These are phyloP conservation scores for Spergularia bocconei DNA, from an alignment of 148 eudicot genomes.

Conservation along the genomic window DNA sequence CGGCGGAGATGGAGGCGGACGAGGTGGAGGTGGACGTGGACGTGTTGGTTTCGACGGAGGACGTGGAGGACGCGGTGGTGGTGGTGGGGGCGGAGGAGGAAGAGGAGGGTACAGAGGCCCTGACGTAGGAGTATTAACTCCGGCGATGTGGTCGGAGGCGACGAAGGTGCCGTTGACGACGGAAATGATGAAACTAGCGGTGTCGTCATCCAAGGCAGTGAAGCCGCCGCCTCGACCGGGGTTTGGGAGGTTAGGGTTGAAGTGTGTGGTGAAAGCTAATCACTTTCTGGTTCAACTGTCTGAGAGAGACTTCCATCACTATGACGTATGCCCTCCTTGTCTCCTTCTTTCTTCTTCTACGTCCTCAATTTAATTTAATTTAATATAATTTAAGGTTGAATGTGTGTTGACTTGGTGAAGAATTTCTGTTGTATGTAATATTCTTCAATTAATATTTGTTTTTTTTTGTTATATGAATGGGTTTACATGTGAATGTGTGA, in stretches of 20 bases:
- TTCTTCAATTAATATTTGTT: background rate
- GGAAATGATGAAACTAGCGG: background rate
- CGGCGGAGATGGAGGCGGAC: slow-evolving; percentile 12
- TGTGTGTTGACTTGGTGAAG: background rate
- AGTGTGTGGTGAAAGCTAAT: slow-evolving; percentile 51
- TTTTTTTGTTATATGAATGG: too few species aligned
- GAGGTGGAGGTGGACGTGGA: too few species aligned
- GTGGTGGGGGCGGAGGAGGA: slow-evolving; percentile 17
- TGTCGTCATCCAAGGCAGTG: slow-evolving; percentile 37
- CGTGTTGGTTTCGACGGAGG: slow-evolving; percentile 25
- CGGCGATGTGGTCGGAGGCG: slow-evolving; percentile 22
- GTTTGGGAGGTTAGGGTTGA: slow-evolving; percentile 41
- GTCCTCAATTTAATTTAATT: background rate
- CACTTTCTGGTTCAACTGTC: slow-evolving; percentile 59
- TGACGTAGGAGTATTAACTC: slow-evolving; percentile 2
- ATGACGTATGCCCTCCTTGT: slow-evolving; percentile 44
- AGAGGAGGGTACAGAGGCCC: slow-evolving; percentile 19
- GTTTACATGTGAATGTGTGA: background rate
- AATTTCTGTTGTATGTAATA: background rate
- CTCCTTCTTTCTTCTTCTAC: too few species aligned
- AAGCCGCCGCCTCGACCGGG: slow-evolving; percentile 58
- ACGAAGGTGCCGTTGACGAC: background rate
- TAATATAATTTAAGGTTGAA: background rate
- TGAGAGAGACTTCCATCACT: slow-evolving; percentile 52
- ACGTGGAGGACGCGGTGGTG: slow-evolving; percentile 9